Base-by-base conservation (phyloP, 805 yeast genomes). In the Candida ulmi region DNA sequence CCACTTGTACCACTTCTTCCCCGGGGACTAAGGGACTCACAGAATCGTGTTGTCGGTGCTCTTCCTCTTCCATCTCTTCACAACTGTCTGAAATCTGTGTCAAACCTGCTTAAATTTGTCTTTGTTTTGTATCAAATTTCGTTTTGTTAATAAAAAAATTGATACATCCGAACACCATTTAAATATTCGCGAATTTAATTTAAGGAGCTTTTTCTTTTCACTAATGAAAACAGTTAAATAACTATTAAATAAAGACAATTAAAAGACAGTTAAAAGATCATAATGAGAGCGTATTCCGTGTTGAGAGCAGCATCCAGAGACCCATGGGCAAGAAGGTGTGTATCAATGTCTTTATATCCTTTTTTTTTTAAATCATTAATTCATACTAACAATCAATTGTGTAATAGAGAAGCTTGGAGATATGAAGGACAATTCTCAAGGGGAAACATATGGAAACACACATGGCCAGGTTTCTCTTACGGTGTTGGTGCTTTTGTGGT, bases 381-480 rank as follows among this genome's bases (percentile, higher is more conserved):
- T 23, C 11, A 23, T 23, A 23, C 26, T 23, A 23, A 23, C 26
- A 23, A 11, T 11, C 11, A 23, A 11, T 23, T 23, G 26, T 8
- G 15, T 15, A n/a, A n/a, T n/a, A 81, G 95, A 72, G 95, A 86
- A 60, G 93, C 95, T 35, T 86, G 95, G 95, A 80, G 95, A 71
- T 83, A 79, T 64, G 81, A 78, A 55, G 95, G 93, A 43, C 85
- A 80, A 38, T 87, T 87, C 67, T 72, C 84, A 39, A 77, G 87
- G 51, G 63, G 65, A 36, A 78, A 80, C 63, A 70, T 93, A 51
- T 80, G 78, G 61, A 78, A 72, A 54, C 78, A 78, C 41, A 72
- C 85, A 13, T 76, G 87, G 56, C 95, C 95, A 4, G 95, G 95
- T 3, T 71, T 86, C 37, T 85, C 87, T 24, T 71, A 80, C 31